Evolutionary conservation across 768 basidiomycete species (phyloP).

Genomic region (Boletus subcaerulescens): DNA sequence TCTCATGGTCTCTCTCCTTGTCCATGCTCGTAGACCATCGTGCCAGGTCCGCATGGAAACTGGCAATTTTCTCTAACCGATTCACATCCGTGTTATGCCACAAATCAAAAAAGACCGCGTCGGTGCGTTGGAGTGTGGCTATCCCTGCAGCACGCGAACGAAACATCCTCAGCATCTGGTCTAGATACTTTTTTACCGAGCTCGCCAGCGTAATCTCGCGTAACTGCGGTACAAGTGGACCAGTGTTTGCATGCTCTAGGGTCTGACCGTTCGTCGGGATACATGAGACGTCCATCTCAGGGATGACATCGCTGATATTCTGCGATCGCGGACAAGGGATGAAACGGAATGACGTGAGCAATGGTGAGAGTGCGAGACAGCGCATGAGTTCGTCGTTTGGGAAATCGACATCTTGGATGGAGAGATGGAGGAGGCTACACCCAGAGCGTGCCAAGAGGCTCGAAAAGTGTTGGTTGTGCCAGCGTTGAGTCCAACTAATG

Average conservation of each 20-base stretch:
- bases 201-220: slow-evolving; percentile 16
- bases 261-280: background rate
- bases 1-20: background rate
- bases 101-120: slow-evolving; percentile 12
- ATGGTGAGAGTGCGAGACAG: slow-evolving; percentile 14
- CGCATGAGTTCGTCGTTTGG: slow-evolving; percentile 17
- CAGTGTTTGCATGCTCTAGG: background rate
- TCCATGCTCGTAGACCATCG: background rate
- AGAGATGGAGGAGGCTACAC: slow-evolving; percentile 10
- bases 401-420: slow-evolving; percentile 15
- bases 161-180: slow-evolving; percentile 5
- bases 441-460: slow-evolving; percentile 13
- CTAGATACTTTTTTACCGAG: slow-evolving; percentile 9
- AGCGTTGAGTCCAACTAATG: background rate
- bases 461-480: slow-evolving; percentile 14
- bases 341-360: slow-evolving; percentile 10
- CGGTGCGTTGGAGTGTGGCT: slow-evolving; percentile 4
- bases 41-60: background rate
- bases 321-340: slow-evolving; percentile 19
- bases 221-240: slow-evolving; percentile 5
- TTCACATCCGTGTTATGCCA: slow-evolving; percentile 1
- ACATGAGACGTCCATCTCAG: slow-evolving; percentile 1
- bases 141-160: slow-evolving; percentile 2
- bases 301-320: slow-evolving; percentile 7
- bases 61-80: background rate